Evolutionary conservation across 805 yeast genomes (phyloP).

Genomic region (Hanseniaspora hatyaiensis): DNA sequence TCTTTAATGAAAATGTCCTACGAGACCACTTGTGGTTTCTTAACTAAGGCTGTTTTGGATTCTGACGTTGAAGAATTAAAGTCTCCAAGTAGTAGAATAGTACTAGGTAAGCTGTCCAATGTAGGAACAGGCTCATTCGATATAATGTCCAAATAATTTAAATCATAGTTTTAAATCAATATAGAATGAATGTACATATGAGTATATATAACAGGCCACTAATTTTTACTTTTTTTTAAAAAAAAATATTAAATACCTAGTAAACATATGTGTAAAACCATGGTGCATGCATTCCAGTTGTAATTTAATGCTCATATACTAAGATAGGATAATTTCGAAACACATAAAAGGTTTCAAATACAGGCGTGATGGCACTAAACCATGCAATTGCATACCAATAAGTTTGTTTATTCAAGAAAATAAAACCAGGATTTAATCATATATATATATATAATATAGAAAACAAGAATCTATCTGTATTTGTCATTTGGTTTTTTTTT

Average conservation of each 20-base stretch:
- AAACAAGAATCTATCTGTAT: neutral
- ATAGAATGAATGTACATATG: neutral
- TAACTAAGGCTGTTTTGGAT: slow-evolving; percentile 90
- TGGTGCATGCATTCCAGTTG: too few species aligned
- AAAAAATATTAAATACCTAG: too few species aligned
- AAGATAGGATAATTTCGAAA: too few species aligned
- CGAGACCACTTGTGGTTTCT: slow-evolving; percentile 95
- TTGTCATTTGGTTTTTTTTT: neutral
- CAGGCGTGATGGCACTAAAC: too few species aligned
- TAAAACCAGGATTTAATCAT: neutral
- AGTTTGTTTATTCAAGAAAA: neutral
- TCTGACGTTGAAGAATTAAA: slow-evolving; percentile 80
- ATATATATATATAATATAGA: too few species aligned
- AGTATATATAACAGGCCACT: neutral
- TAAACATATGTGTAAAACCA: too few species aligned
- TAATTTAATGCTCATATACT: too few species aligned
- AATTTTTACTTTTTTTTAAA: neutral
- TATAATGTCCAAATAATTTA: slow-evolving; percentile 36
- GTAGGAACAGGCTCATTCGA: slow-evolving; percentile 98
- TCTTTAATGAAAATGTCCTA: slow-evolving; percentile 98
- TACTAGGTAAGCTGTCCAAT: slow-evolving; percentile 75
- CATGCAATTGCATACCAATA: too few species aligned
- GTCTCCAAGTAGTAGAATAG: slow-evolving; percentile 87
- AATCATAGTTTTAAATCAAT: too few species aligned
- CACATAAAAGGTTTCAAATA: too few species aligned